Conservation (phyloP, 768 basidiomycete species). For the Fomitopsis serialis region DNA sequence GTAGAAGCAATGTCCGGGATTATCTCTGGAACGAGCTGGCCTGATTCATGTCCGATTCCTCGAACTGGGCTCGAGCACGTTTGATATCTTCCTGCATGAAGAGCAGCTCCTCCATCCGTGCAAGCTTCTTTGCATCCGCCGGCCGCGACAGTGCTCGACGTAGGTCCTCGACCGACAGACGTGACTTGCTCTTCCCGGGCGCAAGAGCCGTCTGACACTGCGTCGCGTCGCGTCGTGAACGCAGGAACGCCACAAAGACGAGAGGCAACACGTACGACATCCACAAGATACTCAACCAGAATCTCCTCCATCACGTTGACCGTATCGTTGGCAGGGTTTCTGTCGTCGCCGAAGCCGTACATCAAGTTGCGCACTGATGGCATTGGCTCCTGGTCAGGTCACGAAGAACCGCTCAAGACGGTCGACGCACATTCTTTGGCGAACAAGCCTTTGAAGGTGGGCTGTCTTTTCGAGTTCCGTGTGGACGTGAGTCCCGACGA, state of each 20-base stretch:
- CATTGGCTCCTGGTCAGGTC: neutral
- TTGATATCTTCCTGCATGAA: slow-evolving; percentile 96
- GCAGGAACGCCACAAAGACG: neutral
- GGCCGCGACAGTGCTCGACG: slow-evolving; percentile 73
- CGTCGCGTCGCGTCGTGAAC: neutral
- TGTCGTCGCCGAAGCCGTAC: slow-evolving; percentile 93
- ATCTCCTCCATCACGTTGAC: slow-evolving; percentile 94
- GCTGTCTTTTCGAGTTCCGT: slow-evolving; percentile 54
- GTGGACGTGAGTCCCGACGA: slow-evolving; percentile 31
- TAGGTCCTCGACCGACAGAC: slow-evolving; percentile 84
- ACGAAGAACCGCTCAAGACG: neutral
- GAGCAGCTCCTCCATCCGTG: slow-evolving; percentile 85
- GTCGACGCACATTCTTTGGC: slow-evolving; percentile 68
- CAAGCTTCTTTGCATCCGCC: slow-evolving; percentile 89
- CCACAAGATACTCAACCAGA: slow-evolving; percentile 83
- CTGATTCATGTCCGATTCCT: slow-evolving; percentile 44
- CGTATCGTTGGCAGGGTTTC: slow-evolving; percentile 81
- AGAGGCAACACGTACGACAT: slow-evolving; percentile 58
- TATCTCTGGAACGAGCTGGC: slow-evolving; percentile 20
- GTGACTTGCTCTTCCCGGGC: slow-evolving; percentile 54
- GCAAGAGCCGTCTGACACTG: slow-evolving; percentile 75
- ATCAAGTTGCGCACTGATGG: slow-evolving; percentile 71
- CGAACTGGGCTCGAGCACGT: slow-evolving; percentile 77
- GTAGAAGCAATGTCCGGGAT: neutral
- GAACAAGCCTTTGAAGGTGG: slow-evolving; percentile 71